Conservation (phyloP, 2,329 filamentous ascomycete genomes). For the Raffaelea albimanens region DNA sequence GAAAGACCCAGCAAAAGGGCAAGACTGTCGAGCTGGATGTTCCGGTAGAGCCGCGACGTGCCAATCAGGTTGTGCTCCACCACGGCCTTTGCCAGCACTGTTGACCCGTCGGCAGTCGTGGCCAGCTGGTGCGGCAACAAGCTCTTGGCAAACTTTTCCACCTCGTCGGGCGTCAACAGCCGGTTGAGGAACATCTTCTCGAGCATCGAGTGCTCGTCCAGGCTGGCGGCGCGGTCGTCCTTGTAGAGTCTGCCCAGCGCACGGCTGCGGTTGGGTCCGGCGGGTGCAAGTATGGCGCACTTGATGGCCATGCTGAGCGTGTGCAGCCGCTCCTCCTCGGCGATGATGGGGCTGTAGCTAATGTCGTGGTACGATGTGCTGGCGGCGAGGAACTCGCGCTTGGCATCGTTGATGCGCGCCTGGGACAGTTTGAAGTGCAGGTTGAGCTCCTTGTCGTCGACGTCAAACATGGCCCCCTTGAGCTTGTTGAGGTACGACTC, state of each 20-base stretch:
- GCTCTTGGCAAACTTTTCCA: constrained; percentile 72
- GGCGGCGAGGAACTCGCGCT: constrained; percentile 81
- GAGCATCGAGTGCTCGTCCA: constrained; percentile 76
- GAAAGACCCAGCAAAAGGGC: constrained; percentile 70
- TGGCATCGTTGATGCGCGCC: constrained; percentile 85
- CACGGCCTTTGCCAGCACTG: constrained; percentile 85
- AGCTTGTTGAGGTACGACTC: constrained; percentile 88
- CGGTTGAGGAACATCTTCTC: constrained; percentile 98
- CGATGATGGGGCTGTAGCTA: constrained; percentile 67
- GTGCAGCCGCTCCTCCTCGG: constrained; percentile 75
- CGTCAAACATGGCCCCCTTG: constrained; percentile 80
- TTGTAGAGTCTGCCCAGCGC: constrained; percentile 82
- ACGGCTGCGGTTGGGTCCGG: constrained; percentile 73
- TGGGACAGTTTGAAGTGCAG: constrained; percentile 86
- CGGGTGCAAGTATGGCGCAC: constrained; percentile 85
- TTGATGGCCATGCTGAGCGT: constrained; percentile 82
- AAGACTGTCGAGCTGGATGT: constrained; percentile 67
- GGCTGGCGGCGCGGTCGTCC: constrained; percentile 69
- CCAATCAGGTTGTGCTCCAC: constrained; percentile 93
- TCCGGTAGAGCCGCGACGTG: constrained; percentile 68
- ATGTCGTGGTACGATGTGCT: constrained; percentile 83
- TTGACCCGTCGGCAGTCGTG: constrained; percentile 79
- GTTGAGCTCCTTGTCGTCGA: constrained; percentile 63
- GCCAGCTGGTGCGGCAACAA: constrained; percentile 85
- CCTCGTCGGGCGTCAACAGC: constrained; percentile 70